Evolutionary conservation across 495 filamentous ascomycete species (phyloP).

Genomic region (Xylaria venustula): DNA sequence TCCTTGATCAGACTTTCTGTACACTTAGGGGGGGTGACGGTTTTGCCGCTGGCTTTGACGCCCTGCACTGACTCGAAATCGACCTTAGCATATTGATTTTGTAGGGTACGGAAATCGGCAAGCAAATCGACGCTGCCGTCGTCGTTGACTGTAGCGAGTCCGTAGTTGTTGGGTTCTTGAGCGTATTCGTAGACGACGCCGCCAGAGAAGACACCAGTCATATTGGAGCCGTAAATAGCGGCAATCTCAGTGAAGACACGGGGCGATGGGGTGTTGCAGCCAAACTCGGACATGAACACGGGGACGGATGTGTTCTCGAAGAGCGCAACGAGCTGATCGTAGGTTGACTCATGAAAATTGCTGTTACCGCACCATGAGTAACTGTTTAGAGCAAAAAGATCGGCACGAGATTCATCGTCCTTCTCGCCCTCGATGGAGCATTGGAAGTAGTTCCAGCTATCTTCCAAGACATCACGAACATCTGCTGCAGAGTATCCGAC

Average conservation of each 20-base stretch:
- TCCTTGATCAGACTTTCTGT: slow-evolving; percentile 58
- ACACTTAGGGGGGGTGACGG: slow-evolving; percentile 59
- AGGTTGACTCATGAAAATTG: slow-evolving; percentile 66
- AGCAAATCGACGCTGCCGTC: slow-evolving; percentile 64
- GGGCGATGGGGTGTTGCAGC: slow-evolving; percentile 80
- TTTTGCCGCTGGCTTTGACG: slow-evolving; percentile 50
- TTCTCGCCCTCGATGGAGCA: slow-evolving; percentile 68
- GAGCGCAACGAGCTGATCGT: slow-evolving; percentile 66
- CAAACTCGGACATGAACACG: slow-evolving; percentile 95
- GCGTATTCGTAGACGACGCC: slow-evolving; percentile 88
- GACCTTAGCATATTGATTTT: slow-evolving; percentile 69
- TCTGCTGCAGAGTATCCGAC: slow-evolving; percentile 96
- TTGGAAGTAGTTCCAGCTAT: slow-evolving; percentile 80
- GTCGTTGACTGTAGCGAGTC: slow-evolving; percentile 67
- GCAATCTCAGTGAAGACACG: slow-evolving; percentile 81
- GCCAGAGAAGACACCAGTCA: slow-evolving; percentile 77
- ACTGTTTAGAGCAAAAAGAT: slow-evolving; percentile 92
- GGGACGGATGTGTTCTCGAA: slow-evolving; percentile 75
- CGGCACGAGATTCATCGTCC: slow-evolving; percentile 63
- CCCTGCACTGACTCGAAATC: slow-evolving; percentile 62
- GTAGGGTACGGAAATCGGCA: slow-evolving; percentile 73
- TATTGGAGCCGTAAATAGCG: slow-evolving; percentile 75
- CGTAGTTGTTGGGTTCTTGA: slow-evolving; percentile 70
- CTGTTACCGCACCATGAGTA: slow-evolving; percentile 93
- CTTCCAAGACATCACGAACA: slow-evolving; percentile 72